Base-by-base conservation (phyloP, 1,284 basidiomycete species). In the Rhodotorula glutinis region DNA sequence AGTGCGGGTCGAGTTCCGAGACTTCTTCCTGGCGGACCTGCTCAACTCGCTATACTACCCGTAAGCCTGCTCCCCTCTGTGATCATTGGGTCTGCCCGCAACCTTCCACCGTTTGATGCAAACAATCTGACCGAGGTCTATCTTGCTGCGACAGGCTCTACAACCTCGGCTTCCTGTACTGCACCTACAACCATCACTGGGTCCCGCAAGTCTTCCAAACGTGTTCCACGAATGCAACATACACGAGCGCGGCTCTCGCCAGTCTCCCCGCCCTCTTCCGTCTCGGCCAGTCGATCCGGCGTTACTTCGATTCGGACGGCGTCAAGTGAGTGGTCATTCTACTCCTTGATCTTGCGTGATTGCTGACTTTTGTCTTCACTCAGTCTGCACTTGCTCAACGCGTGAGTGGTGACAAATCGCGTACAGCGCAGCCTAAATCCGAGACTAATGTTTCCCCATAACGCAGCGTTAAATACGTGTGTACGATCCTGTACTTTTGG, bases 11-110 rank as follows among this genome's bases (percentile, higher is more conserved):
- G 61, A 69, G 59, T 73, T 73, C 60, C 49, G 67, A 16, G 72
- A 73, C 55, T 73, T 73, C 67, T 73, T 73, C 62, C 57, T 72
- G 53, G 68, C 65, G 14, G 69, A 73, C 51, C 64, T 71, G 53
- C 57, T 71, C 60, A 73, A 70, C 51, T 66, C 64, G 30, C 55
- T 73, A 4, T 73, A 71, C 41, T 73, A 73, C 62, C 41, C 57
- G 33, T 38, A 38, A n/a, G n/a, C n/a, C n/a, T n/a, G n/a, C n/a
- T n/a, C n/a, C n/a, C n/a, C n/a, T n/a, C n/a, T n/a, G n/a, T n/a
- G n/a, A n/a, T n/a, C n/a, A n/a, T n/a, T n/a, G n/a, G n/a, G n/a
- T n/a, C n/a, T n/a, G n/a, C n/a, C n/a, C n/a, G n/a, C n/a, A n/a
- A n/a, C n/a, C n/a, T n/a, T n/a, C n/a, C n/a, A n/a, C n/a, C n/a